These are phyloP conservation scores for Microthlaspi erraticum DNA, from an alignment of 345 rosid genomes.

Conservation along the genomic window DNA sequence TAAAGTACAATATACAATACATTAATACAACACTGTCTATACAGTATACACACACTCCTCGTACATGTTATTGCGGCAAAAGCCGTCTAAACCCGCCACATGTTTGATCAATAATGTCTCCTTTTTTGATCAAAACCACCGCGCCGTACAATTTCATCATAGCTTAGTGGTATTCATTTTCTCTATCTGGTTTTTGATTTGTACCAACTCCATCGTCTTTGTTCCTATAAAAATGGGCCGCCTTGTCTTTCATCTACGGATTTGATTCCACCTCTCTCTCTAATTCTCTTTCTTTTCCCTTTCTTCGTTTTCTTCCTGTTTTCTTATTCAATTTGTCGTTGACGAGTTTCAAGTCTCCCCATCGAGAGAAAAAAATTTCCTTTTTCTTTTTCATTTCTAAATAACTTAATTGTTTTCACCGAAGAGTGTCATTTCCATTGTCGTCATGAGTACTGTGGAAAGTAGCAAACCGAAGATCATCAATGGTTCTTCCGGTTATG, in stretches of 20 bases:
- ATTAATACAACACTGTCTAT: no score
- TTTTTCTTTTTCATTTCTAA: not conserved
- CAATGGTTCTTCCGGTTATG: constrained; percentile 59
- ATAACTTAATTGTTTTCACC: not conserved
- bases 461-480: constrained; percentile 50
- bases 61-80: constrained; percentile 28
- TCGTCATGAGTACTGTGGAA: constrained; percentile 24
- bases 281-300: not conserved
- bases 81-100: constrained; percentile 25
- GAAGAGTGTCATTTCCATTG: constrained; percentile 5
- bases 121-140: constrained; percentile 31
- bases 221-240: constrained; percentile 37
- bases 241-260: constrained; percentile 26
- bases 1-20: not conserved
- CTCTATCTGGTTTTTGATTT: constrained; percentile 5
- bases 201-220: constrained; percentile 12
- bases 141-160: not conserved
- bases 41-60: no score
- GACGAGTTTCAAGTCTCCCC: constrained; percentile 17
- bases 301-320: not conserved
- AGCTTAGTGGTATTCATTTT: not conserved
- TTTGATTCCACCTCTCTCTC: constrained; percentile 15
- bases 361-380: not conserved
- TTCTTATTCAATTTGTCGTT: constrained; percentile 4
- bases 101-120: constrained; percentile 28